Conservation (phyloP, 345 rosid species). For the Gossypium rotundifolium region DNA sequence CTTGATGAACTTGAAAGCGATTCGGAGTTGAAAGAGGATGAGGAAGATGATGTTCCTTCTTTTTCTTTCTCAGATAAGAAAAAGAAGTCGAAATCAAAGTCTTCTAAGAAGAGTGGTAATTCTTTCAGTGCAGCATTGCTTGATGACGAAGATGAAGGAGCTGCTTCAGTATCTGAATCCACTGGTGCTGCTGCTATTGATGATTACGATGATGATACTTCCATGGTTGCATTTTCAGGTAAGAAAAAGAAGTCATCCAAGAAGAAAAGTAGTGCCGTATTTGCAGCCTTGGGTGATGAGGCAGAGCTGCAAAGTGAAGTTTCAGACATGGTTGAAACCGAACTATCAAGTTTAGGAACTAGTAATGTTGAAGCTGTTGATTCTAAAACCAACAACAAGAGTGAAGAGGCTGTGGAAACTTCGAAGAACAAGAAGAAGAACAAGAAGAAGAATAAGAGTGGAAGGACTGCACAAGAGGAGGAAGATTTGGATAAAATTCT, state of each 20-base stretch:
- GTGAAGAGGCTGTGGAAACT: conserved; percentile 49
- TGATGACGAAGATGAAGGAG: conserved; percentile 46
- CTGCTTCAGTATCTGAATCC: conserved; percentile 27
- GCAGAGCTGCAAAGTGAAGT: conserved; percentile 20
- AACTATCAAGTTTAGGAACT: conserved; percentile 7
- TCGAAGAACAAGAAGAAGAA: conserved; percentile 78
- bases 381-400: conserved; percentile 31
- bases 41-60: too few relatives aligned
- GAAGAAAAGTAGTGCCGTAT: conserved; percentile 41
- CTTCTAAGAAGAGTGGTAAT: conserved; percentile 45
- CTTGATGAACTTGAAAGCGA: too few relatives aligned
- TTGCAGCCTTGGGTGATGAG: conserved; percentile 31
- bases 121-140: conserved; percentile 48
- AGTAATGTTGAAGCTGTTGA: conserved; percentile 21
- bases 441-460: conserved; percentile 73
- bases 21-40: too few relatives aligned
- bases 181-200: conserved; percentile 15
- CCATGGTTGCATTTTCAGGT: conserved; percentile 39
- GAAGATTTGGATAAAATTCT: conserved; percentile 93
- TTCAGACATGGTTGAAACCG: conserved; percentile 17
- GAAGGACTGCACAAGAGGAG: conserved; percentile 88
- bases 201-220: conserved; percentile 30
- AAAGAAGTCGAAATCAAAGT: conserved; percentile 28
- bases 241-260: conserved; percentile 76
- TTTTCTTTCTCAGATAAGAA: too few relatives aligned